Base-by-base conservation (phyloP, 1,284 basidiomycete genomes). In the Cryptococcus hybrid region DNA sequence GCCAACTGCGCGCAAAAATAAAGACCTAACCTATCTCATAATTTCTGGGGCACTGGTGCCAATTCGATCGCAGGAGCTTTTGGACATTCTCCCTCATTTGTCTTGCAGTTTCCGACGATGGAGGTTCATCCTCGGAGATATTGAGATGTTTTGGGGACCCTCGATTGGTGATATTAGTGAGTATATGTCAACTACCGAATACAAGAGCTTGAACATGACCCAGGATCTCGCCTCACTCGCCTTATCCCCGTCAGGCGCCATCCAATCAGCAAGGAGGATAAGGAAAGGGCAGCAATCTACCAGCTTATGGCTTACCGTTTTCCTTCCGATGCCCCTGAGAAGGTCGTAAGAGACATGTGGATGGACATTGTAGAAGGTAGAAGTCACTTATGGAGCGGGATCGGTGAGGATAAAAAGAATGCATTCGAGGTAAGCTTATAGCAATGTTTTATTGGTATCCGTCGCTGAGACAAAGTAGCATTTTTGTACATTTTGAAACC, bases 401-500 rank as follows among this genome's bases (percentile, higher is more conserved):
- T 99, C 49, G 91, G 93, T 0, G 85, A 85, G 43, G 95, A 98
- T 73, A 85, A 92, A 62, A 94, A 76, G 95, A 98, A 75, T 75
- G 74, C 58, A 75, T 78, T 7, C 52, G 77, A 54, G 73, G 76
- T 77, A 51, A 5, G 3, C 49, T 18, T 40, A 24, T 9, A 30
- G 13, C 13, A 18, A 38, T 37, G 13, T 13, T 7, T 34, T 30
- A n/a, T 18, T 24, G 12, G 12, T 44, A 7, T 6, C 39, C 9
- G 38, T 42, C 38, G 15, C 35, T 5, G 44, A 13, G 43, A 50
- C 34, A 24, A 24, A 24, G 7, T 11, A 93, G 90, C 90, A 0
- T 92, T 94, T 81, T 94, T 18, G 91, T 95, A 0, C 86, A 92
- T 68, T 95, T 96, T 66, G 90, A 96, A 74, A 87, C 85, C 60